These are phyloP conservation scores for Magnolia changhungtana DNA, from an alignment of 164 flowering plant genomes.

Conservation along the genomic window DNA sequence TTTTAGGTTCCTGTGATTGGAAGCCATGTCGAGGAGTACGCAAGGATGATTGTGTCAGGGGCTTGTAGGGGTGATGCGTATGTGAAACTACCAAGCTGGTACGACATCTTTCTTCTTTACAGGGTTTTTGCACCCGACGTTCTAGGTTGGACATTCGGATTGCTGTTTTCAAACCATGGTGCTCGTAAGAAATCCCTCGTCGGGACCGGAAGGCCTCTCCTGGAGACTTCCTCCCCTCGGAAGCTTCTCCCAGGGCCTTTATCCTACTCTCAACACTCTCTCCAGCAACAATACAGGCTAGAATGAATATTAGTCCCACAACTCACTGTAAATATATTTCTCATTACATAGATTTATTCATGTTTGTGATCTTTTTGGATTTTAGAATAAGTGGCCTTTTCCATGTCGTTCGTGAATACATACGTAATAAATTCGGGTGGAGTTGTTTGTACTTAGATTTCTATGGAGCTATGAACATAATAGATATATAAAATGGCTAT, in stretches of 20 bases:
- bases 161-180: slow-evolving; percentile 43
- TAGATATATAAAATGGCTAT: not conserved
- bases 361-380: not conserved
- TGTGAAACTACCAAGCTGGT: slow-evolving; percentile 81
- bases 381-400: not conserved
- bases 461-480: not conserved
- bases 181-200: slow-evolving; percentile 35
- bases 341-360: not conserved
- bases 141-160: slow-evolving; percentile 65
- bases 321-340: not conserved
- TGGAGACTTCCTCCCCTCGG: slow-evolving; percentile 42
- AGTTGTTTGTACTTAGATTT: not conserved
- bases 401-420: not conserved
- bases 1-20: slow-evolving; percentile 52
- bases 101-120: slow-evolving; percentile 69
- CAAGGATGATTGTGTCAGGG: slow-evolving; percentile 61
- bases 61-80: slow-evolving; percentile 81
- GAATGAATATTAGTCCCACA: slow-evolving; percentile 12
- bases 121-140: slow-evolving; percentile 71
- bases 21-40: slow-evolving; percentile 62
- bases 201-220: slow-evolving; percentile 44
- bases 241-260: slow-evolving; percentile 28
- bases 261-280: slow-evolving; percentile 22
- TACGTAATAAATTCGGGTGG: not conserved
- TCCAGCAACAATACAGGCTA: slow-evolving; percentile 28